A percentile compares a stretch with the other conserved stretches of the same genome.
Conservation (phyloP, 2,329 filamentous ascomycete species). For the Lomentospora prolificans region DNA sequence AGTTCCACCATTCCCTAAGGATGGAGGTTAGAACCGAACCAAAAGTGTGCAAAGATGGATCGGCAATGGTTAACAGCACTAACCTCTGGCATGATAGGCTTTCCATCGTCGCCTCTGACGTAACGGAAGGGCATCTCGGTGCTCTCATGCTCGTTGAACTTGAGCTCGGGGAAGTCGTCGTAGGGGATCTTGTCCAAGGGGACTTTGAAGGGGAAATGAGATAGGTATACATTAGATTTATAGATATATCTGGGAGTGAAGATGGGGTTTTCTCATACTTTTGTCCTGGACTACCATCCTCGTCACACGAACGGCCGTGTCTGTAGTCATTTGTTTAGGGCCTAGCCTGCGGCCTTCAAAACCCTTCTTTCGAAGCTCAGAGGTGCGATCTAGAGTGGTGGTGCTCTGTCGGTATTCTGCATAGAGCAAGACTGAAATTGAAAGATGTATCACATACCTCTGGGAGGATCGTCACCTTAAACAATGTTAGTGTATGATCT, state of each 20-base stretch:
- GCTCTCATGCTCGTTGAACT: constrained; percentile 83
- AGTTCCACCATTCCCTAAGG: constrained; percentile 83
- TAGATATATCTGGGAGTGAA: background rate
- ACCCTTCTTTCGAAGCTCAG: constrained; percentile 89
- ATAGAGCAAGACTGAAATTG: constrained; percentile 6
- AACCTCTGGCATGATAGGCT: constrained; percentile 88
- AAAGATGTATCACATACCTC: constrained; percentile 49
- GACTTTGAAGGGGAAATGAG: constrained; percentile 35
- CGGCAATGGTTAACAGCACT: constrained; percentile 17
- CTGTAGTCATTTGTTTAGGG: constrained; percentile 95
- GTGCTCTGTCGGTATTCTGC: background rate
- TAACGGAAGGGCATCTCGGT: constrained; percentile 98
- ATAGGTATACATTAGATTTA: background rate
- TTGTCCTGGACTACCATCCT: constrained; percentile 78
- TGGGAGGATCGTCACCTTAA: constrained; percentile 80
- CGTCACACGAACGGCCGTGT: constrained; percentile 91
- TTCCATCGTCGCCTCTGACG: constrained; percentile 62
- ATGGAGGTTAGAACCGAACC: background rate
- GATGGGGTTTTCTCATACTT: constrained; percentile 39
- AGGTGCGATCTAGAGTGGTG: constrained; percentile 64
- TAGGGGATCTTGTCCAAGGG: constrained; percentile 71
- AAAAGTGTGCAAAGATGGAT: no score
- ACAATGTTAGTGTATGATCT: background rate
- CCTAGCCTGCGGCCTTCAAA: constrained; percentile 81
- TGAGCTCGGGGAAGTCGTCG: constrained; percentile 80